Evolutionary conservation across 768 basidiomycete genomes (phyloP).

Genomic region (Suillus sp.): DNA sequence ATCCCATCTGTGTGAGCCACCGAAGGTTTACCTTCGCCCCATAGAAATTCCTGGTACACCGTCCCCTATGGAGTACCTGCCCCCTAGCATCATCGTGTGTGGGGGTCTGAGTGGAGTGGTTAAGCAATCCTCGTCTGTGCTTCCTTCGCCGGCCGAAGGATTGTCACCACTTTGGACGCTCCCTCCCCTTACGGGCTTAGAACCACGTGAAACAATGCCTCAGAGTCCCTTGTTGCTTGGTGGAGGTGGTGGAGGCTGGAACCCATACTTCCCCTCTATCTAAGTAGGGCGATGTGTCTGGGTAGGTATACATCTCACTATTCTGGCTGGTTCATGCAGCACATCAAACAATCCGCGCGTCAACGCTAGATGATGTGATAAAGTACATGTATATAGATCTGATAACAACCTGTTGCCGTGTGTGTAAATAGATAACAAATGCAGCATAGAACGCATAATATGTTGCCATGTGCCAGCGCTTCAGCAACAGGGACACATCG

Average conservation of each 20-base stretch:
- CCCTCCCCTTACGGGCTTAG: background rate
- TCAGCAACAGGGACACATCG: slow-evolving; percentile 43
- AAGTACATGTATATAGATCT: background rate
- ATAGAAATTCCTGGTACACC: slow-evolving; percentile 15
- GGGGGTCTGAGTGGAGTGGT: background rate
- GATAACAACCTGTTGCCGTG: background rate
- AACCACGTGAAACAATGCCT: background rate
- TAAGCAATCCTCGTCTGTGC: background rate
- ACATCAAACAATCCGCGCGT: background rate
- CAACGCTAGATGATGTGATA: background rate
- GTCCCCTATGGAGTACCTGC: slow-evolving; percentile 22
- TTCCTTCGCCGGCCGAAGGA: background rate
- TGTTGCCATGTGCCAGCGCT: background rate
- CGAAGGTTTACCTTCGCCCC: slow-evolving; percentile 2
- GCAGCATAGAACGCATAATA: background rate
- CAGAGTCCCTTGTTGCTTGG: background rate
- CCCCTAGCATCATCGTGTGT: slow-evolving; percentile 10
- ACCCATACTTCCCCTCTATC: slow-evolving; percentile 1
- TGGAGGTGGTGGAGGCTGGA: background rate
- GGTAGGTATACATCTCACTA: background rate
- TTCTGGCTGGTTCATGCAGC: background rate
- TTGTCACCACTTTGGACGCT: slow-evolving; percentile 3
- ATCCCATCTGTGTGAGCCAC: background rate
- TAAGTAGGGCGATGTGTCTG: background rate
- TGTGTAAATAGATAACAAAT: background rate